These are phyloP conservation scores for Silene vulgaris DNA, from an alignment of 179 eudicot genomes.

Conservation along the genomic window DNA sequence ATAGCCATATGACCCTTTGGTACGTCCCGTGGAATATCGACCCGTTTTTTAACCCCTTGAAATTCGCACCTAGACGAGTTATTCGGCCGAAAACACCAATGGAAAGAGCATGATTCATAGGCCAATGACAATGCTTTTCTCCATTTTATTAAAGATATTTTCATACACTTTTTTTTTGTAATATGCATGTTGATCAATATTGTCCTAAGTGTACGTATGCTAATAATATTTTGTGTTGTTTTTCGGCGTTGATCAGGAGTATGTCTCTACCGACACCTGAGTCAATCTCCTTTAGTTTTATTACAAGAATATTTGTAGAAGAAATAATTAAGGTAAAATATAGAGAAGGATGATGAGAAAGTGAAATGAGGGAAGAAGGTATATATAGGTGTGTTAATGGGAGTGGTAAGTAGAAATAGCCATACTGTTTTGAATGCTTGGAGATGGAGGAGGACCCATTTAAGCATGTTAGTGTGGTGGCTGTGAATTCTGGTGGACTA, in stretches of 20 bases:
- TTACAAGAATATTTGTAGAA: too few relatives aligned
- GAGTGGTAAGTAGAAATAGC: background rate
- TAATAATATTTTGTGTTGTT: too few relatives aligned
- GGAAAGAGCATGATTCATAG: background rate
- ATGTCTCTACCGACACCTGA: too few relatives aligned
- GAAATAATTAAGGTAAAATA: too few relatives aligned
- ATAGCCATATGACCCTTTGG: slow-evolving; percentile 26
- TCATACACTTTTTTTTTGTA: background rate
- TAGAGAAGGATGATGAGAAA: background rate
- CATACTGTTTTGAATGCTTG: background rate
- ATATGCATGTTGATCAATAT: background rate
- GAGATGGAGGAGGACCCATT: slow-evolving; percentile 1
- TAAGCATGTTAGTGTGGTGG: slow-evolving; percentile 12
- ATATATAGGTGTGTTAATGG: background rate
- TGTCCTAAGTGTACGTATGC: too few relatives aligned
- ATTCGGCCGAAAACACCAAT: background rate
- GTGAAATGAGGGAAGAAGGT: background rate
- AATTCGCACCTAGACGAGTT: background rate
- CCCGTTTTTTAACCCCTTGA: background rate
- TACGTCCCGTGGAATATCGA: slow-evolving; percentile 15
- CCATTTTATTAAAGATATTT: slow-evolving; percentile 7
- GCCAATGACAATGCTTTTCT: background rate
- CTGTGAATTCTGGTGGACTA: background rate
- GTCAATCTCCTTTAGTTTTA: too few relatives aligned
- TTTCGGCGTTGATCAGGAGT: too few relatives aligned